Conservation (phyloP, 495 filamentous ascomycete species). For the Hypoxylon crocopeplum region DNA sequence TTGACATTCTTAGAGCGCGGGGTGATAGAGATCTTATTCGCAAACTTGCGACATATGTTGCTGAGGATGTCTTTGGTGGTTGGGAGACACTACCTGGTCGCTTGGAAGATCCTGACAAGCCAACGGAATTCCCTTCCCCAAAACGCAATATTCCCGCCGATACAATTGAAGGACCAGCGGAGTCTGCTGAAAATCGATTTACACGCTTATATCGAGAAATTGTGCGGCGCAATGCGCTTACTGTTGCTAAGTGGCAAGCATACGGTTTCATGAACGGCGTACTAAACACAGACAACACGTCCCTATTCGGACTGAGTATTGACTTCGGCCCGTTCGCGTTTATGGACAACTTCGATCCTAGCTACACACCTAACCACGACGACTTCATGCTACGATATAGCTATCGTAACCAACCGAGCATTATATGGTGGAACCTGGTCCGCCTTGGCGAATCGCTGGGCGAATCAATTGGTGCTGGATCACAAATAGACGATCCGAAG, state of each 20-base stretch:
- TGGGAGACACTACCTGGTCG: constrained; percentile 79
- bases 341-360: constrained; percentile 92
- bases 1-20: constrained; percentile 82
- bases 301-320: constrained; percentile 83
- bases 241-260: constrained; percentile 93
- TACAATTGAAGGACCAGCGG: constrained; percentile 66
- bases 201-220: constrained; percentile 87
- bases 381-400: constrained; percentile 85
- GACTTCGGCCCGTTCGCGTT: constrained; percentile 98
- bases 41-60: constrained; percentile 77
- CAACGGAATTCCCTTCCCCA: constrained; percentile 41
- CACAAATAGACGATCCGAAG: constrained; percentile 66
- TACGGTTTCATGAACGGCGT: constrained; percentile 99
- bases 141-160: constrained; percentile 59
- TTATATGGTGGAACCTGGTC: constrained; percentile 99
- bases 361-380: constrained; percentile 96
- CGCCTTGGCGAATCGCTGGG: constrained; percentile 89
- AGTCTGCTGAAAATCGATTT: constrained; percentile 81
- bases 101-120: constrained; percentile 54
- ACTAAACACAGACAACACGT: constrained; percentile 93
- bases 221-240: constrained; percentile 81
- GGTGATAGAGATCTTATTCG: constrained; percentile 79
- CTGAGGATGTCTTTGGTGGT: constrained; percentile 83
- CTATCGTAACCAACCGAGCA: constrained; percentile 91
- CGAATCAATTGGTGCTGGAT: constrained; percentile 81